Base-by-base conservation (phyloP, 2,329 filamentous ascomycete genomes). In the Claviceps fusiformis region DNA sequence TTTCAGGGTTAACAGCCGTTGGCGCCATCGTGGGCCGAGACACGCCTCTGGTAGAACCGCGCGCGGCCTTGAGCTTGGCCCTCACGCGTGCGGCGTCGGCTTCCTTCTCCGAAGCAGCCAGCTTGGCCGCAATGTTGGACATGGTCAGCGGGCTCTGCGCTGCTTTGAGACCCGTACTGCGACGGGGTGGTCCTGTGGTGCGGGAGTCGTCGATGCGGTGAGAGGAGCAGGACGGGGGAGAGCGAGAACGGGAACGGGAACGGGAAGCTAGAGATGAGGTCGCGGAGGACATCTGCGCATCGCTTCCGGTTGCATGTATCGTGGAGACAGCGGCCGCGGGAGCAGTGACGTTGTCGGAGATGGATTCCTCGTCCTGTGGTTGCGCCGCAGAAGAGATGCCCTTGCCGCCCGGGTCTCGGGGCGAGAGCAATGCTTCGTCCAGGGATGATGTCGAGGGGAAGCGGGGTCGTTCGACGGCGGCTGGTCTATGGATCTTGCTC, bases 41-140 rank as follows among this genome's bases (percentile, higher is more conserved):
- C 13, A 67, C 57, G 54, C 65, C 63, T 54, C 68, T 52, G 1
- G 56, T 69, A 54, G 64, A 65, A 15, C 66, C 68, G 41, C 74
- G 68, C 3, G 77, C 77, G 1, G 81, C 80, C 61, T 75, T 77
- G 35, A 85, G 72, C 64, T 84, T 85, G 3, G 82, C 82, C 3
- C 81, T 71, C 0, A 84, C 80, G 29, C 81, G 74, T 1, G 81
- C 81, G 1, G 81, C 81, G 59, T 84, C 80, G 4, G 82, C 82
- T 54, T 84, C 80, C 19, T 79, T 73, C 59, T 85, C 82, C 0
- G 81, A 80, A 2, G 82, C 81, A 0, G 80, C 82, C 0, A 85
- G 71, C 65, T 85, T 85, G 33, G 80, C 80, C 0, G 79, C 77
- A 58, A 85, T 85, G 39, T 71, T 75, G 9, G 79, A 78, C 75